Conservation (phyloP, 257 asterid species). For the Solanum acaule region DNA sequence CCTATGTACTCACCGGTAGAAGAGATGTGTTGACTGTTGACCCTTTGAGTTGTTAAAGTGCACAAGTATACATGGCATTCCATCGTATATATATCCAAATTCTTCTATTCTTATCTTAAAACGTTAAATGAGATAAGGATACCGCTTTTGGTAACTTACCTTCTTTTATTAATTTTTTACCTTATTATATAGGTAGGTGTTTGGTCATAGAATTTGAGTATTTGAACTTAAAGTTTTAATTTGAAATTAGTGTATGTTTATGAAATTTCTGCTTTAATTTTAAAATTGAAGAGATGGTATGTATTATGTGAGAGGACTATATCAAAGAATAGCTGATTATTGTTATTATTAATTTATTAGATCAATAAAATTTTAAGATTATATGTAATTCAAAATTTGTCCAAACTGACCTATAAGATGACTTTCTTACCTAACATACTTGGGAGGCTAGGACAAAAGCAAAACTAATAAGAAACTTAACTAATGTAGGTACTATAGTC, state of each 20-base stretch:
- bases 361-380: no score
- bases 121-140: neutral
- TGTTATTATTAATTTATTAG: no score
- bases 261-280: neutral
- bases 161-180: neutral
- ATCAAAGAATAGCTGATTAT: no score
- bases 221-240: no score
- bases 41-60: slow-evolving; percentile 6
- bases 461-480: neutral
- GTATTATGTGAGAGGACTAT: neutral
- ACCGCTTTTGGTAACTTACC: neutral
- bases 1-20: neutral
- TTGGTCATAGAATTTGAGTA: neutral
- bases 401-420: neutral
- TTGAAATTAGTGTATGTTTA: neutral
- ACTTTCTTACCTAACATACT: neutral
- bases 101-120: neutral
- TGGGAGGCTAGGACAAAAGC: neutral
- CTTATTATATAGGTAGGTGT: neutral
- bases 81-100: neutral
- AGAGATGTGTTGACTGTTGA: neutral
- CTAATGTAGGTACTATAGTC: neutral
- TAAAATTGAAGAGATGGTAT: no score
- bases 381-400: neutral
- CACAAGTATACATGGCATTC: neutral